A percentile compares a stretch with the other conserved stretches of the same genome.
These are phyloP conservation scores for Pleurotus tuber-regium DNA, from an alignment of 768 basidiomycete species.

Conservation along the genomic window DNA sequence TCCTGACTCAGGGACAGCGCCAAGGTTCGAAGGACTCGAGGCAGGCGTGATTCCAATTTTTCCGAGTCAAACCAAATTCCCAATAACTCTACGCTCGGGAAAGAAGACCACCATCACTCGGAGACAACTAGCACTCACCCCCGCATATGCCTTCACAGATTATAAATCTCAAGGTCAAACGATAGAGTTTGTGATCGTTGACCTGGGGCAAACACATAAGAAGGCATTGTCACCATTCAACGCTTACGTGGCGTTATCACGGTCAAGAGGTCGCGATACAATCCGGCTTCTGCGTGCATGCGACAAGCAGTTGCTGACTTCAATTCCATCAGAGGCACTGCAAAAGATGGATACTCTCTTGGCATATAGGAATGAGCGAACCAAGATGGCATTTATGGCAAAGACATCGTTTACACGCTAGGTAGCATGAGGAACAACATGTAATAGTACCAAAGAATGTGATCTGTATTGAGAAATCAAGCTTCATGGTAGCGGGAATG, in stretches of 20 bases:
- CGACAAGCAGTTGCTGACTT: too few species aligned
- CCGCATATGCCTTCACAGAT: conserved; percentile 25
- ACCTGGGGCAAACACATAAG: conserved; percentile 22
- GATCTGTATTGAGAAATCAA: too few species aligned
- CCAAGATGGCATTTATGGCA: too few species aligned
- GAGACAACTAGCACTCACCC: conserved; percentile 20
- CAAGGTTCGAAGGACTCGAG: conserved; percentile 13
- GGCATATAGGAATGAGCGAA: too few species aligned
- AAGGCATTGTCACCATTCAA: conserved; percentile 26
- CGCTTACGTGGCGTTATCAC: conserved; percentile 32
- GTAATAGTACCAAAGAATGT: too few species aligned
- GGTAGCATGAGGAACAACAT: too few species aligned
- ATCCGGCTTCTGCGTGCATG: conserved; percentile 32
- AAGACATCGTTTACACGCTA: too few species aligned
- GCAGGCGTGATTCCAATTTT: neutral
- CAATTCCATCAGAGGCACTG: too few species aligned
- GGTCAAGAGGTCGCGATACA: conserved; percentile 23
- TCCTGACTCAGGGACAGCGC: neutral
- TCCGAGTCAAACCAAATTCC: neutral
- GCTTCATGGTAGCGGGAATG: too few species aligned
- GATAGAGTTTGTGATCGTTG: conserved; percentile 20
- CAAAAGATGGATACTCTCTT: too few species aligned
- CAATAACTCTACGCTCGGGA: too few species aligned
- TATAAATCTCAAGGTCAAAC: conserved; percentile 26
- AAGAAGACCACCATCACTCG: neutral